phyloP scores from a whole-genome alignment of 129 eudicot genomes.

The Escallonia rubra region DNA sequence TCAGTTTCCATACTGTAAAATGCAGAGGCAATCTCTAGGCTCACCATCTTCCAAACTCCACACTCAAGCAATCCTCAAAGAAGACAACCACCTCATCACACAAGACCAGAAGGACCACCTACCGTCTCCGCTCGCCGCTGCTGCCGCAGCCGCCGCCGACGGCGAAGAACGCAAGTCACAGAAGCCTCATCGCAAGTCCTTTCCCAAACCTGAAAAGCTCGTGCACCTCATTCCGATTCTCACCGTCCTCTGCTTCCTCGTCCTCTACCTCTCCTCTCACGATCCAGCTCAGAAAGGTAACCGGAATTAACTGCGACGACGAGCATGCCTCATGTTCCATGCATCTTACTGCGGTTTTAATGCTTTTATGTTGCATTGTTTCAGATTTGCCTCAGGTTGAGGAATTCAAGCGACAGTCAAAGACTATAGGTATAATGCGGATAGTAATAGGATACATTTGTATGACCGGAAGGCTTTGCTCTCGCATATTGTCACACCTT shows the following conservation, averaged over 20 bases:
- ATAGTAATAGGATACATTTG: not conserved
- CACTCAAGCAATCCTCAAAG: slow-evolving; percentile 6
- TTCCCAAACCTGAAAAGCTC: slow-evolving; percentile 20
- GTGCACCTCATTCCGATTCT: slow-evolving; percentile 44
- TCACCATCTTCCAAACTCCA: slow-evolving; percentile 30
- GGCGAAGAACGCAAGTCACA: slow-evolving; percentile 8
- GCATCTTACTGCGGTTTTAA: too few species aligned
- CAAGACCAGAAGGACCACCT: not conserved
- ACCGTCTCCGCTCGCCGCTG: not conserved
- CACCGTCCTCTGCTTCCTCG: slow-evolving; percentile 39
- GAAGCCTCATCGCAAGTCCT: slow-evolving; percentile 10
- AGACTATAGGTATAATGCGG: slow-evolving; percentile 15
- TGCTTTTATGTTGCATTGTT: not conserved
- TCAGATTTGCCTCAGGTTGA: slow-evolving; percentile 37
- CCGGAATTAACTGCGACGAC: too few species aligned
- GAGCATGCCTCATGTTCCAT: too few species aligned
- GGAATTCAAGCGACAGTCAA: slow-evolving; percentile 13
- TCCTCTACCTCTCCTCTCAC: slow-evolving; percentile 45
- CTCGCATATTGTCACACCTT: not conserved
- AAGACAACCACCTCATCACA: not conserved
- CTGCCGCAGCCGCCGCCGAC: not conserved
- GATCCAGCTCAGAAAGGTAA: slow-evolving; percentile 39
- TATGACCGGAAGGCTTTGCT: not conserved
- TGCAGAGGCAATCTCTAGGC: slow-evolving; percentile 53
- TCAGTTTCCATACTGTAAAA: slow-evolving; percentile 20